Evolutionary conservation across 2,329 filamentous ascomycete species (phyloP).

Genomic region (Nemania abortiva): DNA sequence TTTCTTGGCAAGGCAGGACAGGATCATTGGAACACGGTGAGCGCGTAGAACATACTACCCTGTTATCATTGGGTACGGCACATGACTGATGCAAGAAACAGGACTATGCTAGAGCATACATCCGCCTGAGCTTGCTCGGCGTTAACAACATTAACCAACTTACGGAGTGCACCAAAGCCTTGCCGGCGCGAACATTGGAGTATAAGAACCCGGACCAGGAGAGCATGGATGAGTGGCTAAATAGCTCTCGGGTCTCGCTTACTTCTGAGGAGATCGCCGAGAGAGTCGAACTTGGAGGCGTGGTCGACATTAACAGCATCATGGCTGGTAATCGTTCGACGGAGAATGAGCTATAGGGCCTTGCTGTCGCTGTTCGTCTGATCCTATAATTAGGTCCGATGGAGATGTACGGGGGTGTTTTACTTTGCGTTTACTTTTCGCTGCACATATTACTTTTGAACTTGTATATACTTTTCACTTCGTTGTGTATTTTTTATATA

Average conservation of each 20-base stretch:
- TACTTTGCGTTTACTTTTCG: background rate
- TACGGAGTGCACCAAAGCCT: slow-evolving; percentile 66
- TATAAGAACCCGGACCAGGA: slow-evolving; percentile 45
- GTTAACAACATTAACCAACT: slow-evolving; percentile 68
- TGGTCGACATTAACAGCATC: slow-evolving; percentile 30
- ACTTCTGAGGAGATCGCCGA: slow-evolving; percentile 40
- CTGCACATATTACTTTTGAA: slow-evolving; percentile 21
- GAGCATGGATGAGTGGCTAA: slow-evolving; percentile 42
- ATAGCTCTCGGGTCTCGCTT: slow-evolving; percentile 35
- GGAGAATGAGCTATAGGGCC: slow-evolving; percentile 19
- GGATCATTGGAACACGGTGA: slow-evolving; percentile 57
- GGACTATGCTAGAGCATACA: slow-evolving; percentile 66
- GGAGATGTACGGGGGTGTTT: background rate
- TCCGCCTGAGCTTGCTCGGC: slow-evolving; percentile 66
- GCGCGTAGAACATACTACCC: slow-evolving; percentile 24
- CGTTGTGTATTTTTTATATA: slow-evolving; percentile 2
- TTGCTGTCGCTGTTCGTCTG: background rate
- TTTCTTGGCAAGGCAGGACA: slow-evolving; percentile 55
- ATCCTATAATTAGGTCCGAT: background rate
- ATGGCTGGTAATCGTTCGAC: slow-evolving; percentile 14
- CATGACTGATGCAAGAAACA: slow-evolving; percentile 37
- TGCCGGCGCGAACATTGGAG: slow-evolving; percentile 54
- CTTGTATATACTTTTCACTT: slow-evolving; percentile 8
- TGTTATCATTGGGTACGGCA: background rate
- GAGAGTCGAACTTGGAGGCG: slow-evolving; percentile 39